These are phyloP conservation scores for Pseudogymnoascus sp. DNA, from an alignment of 2,329 filamentous ascomycete genomes.

Conservation along the genomic window DNA sequence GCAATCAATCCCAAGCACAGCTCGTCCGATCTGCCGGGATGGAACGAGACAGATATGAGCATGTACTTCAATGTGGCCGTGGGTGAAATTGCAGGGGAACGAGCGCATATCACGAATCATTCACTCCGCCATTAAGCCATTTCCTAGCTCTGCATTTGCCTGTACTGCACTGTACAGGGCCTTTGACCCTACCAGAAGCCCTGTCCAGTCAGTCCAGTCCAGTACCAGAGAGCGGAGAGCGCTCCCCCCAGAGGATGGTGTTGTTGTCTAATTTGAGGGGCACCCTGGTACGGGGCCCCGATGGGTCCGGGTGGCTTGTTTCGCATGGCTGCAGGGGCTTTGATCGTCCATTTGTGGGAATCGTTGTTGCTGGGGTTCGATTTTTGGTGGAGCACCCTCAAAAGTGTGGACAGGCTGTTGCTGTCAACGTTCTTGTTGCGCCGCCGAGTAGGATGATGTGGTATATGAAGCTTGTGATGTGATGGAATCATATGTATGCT, in stretches of 20 bases:
- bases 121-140: neutral
- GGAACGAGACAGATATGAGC: neutral
- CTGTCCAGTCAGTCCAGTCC: neutral
- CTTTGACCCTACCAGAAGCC: neutral
- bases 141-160: neutral
- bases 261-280: slow-evolving; percentile 2
- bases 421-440: neutral
- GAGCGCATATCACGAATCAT: neutral
- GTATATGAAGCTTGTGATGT: neutral
- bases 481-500: neutral
- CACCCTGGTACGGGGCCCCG: neutral
- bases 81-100: neutral
- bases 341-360: slow-evolving; percentile 1
- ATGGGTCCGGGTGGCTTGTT: slow-evolving; percentile 5
- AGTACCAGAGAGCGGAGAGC: neutral
- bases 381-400: neutral
- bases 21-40: neutral
- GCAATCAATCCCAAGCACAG: slow-evolving; percentile 1
- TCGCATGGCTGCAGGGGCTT: slow-evolving; percentile 3
- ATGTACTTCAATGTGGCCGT: neutral
- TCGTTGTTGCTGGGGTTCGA: neutral
- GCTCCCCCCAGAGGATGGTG: neutral
- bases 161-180: too few relatives aligned
- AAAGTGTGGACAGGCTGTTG: neutral
- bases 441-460: neutral